phyloP scores from a whole-genome alignment of 1,284 basidiomycete species.

The Albatrellus sp. region DNA sequence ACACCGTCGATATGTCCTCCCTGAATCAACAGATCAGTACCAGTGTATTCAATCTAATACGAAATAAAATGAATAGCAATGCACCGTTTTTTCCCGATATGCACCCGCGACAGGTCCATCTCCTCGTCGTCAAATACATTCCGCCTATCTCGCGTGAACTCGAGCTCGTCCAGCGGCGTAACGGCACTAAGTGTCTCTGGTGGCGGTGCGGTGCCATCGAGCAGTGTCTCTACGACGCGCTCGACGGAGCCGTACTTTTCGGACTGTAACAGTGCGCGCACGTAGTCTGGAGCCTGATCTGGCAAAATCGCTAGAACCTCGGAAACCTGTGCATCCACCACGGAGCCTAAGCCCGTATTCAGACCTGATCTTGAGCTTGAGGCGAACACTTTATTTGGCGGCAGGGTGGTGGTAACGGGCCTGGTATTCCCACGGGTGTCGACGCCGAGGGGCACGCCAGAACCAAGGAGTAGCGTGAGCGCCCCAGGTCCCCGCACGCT shows the following conservation, averaged over 20 bases:
- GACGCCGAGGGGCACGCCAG: slow-evolving; percentile 37
- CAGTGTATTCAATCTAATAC: slow-evolving; percentile 6
- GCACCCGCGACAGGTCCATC: slow-evolving; percentile 50
- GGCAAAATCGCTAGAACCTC: slow-evolving; percentile 67
- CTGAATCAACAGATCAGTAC: slow-evolving; percentile 7
- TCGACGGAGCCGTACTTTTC: slow-evolving; percentile 39
- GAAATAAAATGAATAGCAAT: slow-evolving; percentile 12
- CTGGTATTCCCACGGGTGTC: slow-evolving; percentile 22
- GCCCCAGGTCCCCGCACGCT: slow-evolving; percentile 32
- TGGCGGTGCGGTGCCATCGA: slow-evolving; percentile 54
- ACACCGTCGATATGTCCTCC: slow-evolving; percentile 25
- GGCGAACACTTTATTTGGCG: neutral
- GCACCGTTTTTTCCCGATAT: slow-evolving; percentile 61
- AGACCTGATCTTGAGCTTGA: slow-evolving; percentile 12
- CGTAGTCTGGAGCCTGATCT: slow-evolving; percentile 37
- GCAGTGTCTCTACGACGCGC: slow-evolving; percentile 49
- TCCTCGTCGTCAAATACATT: slow-evolving; percentile 66
- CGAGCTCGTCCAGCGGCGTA: slow-evolving; percentile 17
- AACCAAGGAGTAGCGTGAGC: slow-evolving; percentile 46
- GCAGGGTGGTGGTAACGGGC: slow-evolving; percentile 7
- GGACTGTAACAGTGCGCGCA: slow-evolving; percentile 42
- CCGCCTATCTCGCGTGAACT: slow-evolving; percentile 34
- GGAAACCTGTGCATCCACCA: slow-evolving; percentile 42
- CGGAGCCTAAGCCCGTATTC: slow-evolving; percentile 18
- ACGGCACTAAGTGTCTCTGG: slow-evolving; percentile 18